phyloP scores from a whole-genome alignment of 352 stramenopile genomes.

The Phytophthora sp. region DNA sequence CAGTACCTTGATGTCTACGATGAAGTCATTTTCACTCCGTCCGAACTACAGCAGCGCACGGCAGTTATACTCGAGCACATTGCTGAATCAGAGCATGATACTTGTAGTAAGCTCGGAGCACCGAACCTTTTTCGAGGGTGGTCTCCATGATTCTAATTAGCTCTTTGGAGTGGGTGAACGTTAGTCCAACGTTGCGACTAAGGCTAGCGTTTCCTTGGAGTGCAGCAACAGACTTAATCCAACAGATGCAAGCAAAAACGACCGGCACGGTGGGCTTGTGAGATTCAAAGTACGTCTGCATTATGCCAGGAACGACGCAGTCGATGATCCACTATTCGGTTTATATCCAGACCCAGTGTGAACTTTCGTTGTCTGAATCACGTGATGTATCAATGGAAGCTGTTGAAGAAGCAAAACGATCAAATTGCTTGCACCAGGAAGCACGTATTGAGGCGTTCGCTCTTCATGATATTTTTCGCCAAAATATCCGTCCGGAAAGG shows the following conservation, averaged over 20 bases:
- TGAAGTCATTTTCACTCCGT: neutral
- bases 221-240: constrained; percentile 26
- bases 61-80: neutral
- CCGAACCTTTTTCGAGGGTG: neutral
- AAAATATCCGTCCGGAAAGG: neutral
- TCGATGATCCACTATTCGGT: neutral
- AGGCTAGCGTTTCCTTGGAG: constrained; percentile 25
- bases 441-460: neutral
- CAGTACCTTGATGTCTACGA: neutral
- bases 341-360: neutral
- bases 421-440: neutral
- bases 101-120: neutral
- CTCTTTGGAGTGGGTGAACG: constrained; percentile 15
- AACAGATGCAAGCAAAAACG: constrained; percentile 29
- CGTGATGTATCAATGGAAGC: neutral
- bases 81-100: neutral
- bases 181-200: constrained; percentile 7
- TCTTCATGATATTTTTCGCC: neutral
- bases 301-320: neutral
- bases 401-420: neutral
- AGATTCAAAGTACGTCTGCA: constrained; percentile 10
- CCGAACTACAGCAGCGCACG: neutral
- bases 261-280: constrained; percentile 13
- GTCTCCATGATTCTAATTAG: neutral
- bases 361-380: neutral